phyloP scores from a whole-genome alignment of 139 green algal species.

The Chlorella vulgaris region DNA sequence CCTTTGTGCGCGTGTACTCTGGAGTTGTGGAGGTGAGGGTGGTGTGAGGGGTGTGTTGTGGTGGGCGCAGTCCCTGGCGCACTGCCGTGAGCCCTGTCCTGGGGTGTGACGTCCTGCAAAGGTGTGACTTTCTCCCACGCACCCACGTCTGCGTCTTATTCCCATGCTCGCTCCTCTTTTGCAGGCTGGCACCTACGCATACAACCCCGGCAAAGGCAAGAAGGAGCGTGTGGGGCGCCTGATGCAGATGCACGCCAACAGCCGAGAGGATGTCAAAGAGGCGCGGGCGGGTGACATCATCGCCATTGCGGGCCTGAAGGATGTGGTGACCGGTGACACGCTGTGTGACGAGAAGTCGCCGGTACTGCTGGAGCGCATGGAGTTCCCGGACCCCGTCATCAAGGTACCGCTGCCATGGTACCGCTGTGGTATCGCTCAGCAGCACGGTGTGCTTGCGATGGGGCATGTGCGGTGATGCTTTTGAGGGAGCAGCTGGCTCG shows the following conservation, averaged over 20 bases:
- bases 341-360: constrained; percentile 92
- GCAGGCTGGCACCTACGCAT: constrained; percentile 82
- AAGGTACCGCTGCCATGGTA: constrained; percentile 69
- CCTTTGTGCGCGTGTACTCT: constrained; percentile 96
- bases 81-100: neutral
- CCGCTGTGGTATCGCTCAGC: neutral
- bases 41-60: neutral
- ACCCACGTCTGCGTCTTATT: too few species aligned
- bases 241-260: constrained; percentile 99
- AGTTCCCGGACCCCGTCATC: constrained; percentile 99
- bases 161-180: too few species aligned
- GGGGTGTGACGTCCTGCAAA: neutral
- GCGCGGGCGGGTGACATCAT: constrained; percentile 95
- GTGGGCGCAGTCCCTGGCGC: neutral
- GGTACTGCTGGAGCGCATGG: constrained; percentile 98
- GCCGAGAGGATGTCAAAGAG: constrained; percentile 93
- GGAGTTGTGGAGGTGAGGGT: constrained; percentile 58
- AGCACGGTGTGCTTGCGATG: neutral
- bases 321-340: constrained; percentile 95
- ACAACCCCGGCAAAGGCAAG: constrained; percentile 94
- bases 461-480: too few species aligned
- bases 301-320: constrained; percentile 95
- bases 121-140: too few species aligned
- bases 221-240: constrained; percentile 98
- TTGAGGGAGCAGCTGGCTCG: too few species aligned